These are phyloP conservation scores for Aegilops bicornis DNA, from an alignment of 176 grass and related monocot species.

Conservation along the genomic window DNA sequence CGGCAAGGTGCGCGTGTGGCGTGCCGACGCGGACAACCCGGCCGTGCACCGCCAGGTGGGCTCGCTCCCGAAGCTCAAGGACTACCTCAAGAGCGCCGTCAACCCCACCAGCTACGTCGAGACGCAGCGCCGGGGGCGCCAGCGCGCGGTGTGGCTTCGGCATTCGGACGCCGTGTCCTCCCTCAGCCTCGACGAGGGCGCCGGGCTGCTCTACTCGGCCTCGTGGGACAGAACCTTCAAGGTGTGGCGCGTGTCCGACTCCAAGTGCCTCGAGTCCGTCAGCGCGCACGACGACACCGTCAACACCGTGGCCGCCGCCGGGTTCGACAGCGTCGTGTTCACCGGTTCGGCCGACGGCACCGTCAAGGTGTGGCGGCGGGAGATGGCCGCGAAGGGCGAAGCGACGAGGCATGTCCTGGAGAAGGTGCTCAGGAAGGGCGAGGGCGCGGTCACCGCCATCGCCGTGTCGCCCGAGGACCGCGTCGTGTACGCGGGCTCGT, in stretches of 20 bases:
- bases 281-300: not conserved
- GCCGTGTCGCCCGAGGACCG: slow-evolving; percentile 34
- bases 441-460: slow-evolving; percentile 65
- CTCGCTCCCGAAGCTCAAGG: slow-evolving; percentile 45
- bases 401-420: slow-evolving; percentile 45
- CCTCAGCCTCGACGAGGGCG: slow-evolving; percentile 9
- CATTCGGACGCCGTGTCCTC: not conserved
- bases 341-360: slow-evolving; percentile 83
- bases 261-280: slow-evolving; percentile 4
- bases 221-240: slow-evolving; percentile 17
- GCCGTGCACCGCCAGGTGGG: slow-evolving; percentile 15
- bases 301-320: not conserved
- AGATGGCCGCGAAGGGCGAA: not conserved
- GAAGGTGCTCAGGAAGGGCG: slow-evolving; percentile 44
- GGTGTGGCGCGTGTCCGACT: slow-evolving; percentile 20
- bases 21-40: not conserved
- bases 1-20: slow-evolving; percentile 17
- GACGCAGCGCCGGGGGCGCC: slow-evolving; percentile 13
- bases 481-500: slow-evolving; percentile 62
- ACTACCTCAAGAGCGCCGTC: slow-evolving; percentile 55
- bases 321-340: slow-evolving; percentile 56
- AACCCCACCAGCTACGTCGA: slow-evolving; percentile 51
- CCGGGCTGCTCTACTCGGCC: slow-evolving; percentile 3
- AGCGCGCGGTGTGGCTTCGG: not conserved
- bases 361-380: slow-evolving; percentile 76